These are phyloP conservation scores for Stemphylium lycopersici DNA, from an alignment of 2,329 filamentous ascomycete species.

Conservation along the genomic window DNA sequence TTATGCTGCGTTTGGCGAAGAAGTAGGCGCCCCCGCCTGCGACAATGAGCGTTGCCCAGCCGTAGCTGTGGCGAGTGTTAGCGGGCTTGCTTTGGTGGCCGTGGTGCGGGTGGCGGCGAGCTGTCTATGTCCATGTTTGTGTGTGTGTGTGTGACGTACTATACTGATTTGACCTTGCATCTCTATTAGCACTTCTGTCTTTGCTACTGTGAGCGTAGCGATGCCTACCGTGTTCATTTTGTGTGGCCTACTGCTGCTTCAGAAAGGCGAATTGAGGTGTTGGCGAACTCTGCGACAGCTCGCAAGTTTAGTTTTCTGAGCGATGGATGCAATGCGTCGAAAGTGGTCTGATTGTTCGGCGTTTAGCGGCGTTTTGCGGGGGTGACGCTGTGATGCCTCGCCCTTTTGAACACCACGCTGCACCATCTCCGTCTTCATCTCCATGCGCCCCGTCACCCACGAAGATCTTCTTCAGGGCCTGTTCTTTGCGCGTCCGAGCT, in stretches of 20 bases:
- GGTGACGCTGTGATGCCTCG: not conserved
- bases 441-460: too few relatives aligned
- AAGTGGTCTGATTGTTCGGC: slow-evolving; percentile 41
- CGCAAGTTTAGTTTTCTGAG: slow-evolving; percentile 28
- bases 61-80: slow-evolving; percentile 65
- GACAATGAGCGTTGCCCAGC: slow-evolving; percentile 85
- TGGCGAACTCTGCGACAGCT: slow-evolving; percentile 9
- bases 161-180: slow-evolving; percentile 63
- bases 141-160: slow-evolving; percentile 52
- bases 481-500: too few relatives aligned
- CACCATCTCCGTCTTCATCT: not conserved
- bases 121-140: not conserved
- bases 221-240: slow-evolving; percentile 61
- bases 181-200: not conserved
- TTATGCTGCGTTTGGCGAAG: slow-evolving; percentile 94
- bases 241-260: not conserved
- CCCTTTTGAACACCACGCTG: not conserved
- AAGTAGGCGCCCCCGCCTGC: slow-evolving; percentile 92
- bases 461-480: too few relatives aligned
- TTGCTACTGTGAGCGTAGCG: too few relatives aligned
- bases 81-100: not conserved
- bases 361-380: slow-evolving; percentile 14
- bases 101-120: too few relatives aligned
- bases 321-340: slow-evolving; percentile 16
- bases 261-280: not conserved